Evolutionary conservation across 2,329 filamentous ascomycete species (phyloP).

Genomic region (Chaetothyriales sp.): DNA sequence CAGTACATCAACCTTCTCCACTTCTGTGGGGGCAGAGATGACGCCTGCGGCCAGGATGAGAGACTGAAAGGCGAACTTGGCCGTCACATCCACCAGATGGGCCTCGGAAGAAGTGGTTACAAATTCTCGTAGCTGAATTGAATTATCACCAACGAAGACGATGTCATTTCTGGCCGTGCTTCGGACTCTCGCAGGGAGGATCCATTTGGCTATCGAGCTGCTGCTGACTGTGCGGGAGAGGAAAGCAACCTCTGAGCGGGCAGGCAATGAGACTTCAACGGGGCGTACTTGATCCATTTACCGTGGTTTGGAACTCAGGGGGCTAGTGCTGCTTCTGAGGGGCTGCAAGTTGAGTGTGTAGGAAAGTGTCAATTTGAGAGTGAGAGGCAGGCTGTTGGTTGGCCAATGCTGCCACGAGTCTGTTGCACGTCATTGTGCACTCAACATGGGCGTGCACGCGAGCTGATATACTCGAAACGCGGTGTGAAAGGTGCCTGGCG

Average conservation of each 20-base stretch:
- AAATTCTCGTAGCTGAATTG: constrained; percentile 68
- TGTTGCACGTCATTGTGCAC: neutral
- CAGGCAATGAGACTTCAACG: neutral
- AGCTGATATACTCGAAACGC: neutral
- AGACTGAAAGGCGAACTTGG: constrained; percentile 64
- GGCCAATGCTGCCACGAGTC: neutral
- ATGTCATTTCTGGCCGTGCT: constrained; percentile 62
- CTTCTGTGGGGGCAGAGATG: constrained; percentile 46
- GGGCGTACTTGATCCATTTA: neutral
- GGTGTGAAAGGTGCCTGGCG: neutral
- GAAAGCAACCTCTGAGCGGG: constrained; percentile 41
- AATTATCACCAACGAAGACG: constrained; percentile 71
- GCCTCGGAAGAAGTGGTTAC: constrained; percentile 45
- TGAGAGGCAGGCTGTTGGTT: neutral
- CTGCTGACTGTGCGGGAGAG: constrained; percentile 65
- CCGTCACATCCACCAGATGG: constrained; percentile 60
- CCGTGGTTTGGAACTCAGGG: too few species aligned
- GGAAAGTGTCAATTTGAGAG: neutral
- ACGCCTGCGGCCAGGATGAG: constrained; percentile 68
- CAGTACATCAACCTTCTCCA: constrained; percentile 11
- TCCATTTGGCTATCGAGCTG: constrained; percentile 61
- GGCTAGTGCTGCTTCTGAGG: too few species aligned
- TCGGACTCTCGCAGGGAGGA: constrained; percentile 67
- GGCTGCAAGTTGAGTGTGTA: neutral
- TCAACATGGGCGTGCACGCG: neutral